Evolutionary conservation across 2,329 filamentous ascomycete species (phyloP), one percentile per base, ranked within the genome.

Genomic region (Lasiodiplodia hormozganensis): DNA sequence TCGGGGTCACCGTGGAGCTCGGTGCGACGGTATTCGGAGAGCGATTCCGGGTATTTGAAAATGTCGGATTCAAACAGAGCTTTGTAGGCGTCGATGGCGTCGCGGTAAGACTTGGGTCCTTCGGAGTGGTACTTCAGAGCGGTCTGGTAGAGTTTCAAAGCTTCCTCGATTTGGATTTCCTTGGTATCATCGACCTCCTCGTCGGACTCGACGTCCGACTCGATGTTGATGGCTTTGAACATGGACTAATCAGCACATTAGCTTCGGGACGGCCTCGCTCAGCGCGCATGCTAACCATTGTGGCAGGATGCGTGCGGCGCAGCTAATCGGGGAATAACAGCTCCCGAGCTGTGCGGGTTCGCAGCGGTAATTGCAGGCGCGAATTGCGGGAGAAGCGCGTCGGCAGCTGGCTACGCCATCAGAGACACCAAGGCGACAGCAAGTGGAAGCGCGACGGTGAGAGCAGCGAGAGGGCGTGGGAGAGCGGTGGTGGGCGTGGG

Each of bases 81-180:
- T 58, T 90, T 85, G 81, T 99, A 99, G 56, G 96, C 95, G 64
- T 90, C 87, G 53, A 87, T 86, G 23, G 96, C 95, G 75, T 93
- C 89, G 58, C 88, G 81, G 77, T 93, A 96, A 66, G 89, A 92
- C 21, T 83, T 83, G 0, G 92, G 89, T 2, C 96, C 94, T 80
- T 97, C 93, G 1, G 95, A 91, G 77, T 99, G 96, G 72, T 94
- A 89, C 79, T 95, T 97, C 69, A 99, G 83, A 57, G 96, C 96
- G 73, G 86, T 90, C 76, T 98, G 94, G 78, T 97, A 99, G 43
- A 95, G 88, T 81, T 97, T 98, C 70, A 99, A 84, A 58, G 96
- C 94, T 82, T 99, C 96, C 76, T 99, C 96, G 76, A 98, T 95
- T 85, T 97, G 94, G 65, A 99, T 89, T 80, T 98, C 95, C 78